These are phyloP conservation scores for Gossypium thurberi DNA, from an alignment of 345 rosid genomes.

Conservation along the genomic window DNA sequence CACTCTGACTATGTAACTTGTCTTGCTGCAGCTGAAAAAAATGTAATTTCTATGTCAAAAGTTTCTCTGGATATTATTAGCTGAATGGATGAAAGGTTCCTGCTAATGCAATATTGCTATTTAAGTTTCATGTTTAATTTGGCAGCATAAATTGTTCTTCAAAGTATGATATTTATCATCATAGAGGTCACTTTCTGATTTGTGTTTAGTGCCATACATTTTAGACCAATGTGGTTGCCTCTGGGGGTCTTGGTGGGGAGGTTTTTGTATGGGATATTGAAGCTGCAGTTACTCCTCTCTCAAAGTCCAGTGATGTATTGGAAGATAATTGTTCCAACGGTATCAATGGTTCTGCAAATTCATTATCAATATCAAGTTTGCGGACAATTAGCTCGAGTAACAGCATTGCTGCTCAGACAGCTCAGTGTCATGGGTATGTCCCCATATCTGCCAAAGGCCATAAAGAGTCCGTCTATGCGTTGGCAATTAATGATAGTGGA, in stretches of 20 bases:
- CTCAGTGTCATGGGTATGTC: slow-evolving; percentile 72
- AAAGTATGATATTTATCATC: slow-evolving; percentile 5
- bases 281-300: slow-evolving; percentile 71
- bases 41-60: slow-evolving; percentile 56
- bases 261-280: slow-evolving; percentile 98
- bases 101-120: slow-evolving; percentile 14
- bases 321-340: slow-evolving; percentile 79
- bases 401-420: slow-evolving; percentile 57
- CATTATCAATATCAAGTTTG: slow-evolving; percentile 62
- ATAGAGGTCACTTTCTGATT: slow-evolving; percentile 49
- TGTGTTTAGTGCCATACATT: slow-evolving; percentile 52
- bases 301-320: slow-evolving; percentile 60
- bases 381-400: slow-evolving; percentile 81
- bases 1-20: slow-evolving; percentile 97
- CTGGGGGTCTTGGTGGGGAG: slow-evolving; percentile 99
- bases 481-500: slow-evolving; percentile 93
- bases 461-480: slow-evolving; percentile 97
- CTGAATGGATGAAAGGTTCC: slow-evolving; percentile 26
- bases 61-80: slow-evolving; percentile 24
- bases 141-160: not conserved
- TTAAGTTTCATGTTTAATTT: slow-evolving; percentile 12
- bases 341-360: slow-evolving; percentile 49
- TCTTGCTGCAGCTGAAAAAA: slow-evolving; percentile 80
- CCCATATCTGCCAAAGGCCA: slow-evolving; percentile 94
- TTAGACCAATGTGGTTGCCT: slow-evolving; percentile 94